These are phyloP conservation scores for Nepenthes alata DNA, from an alignment of 179 eudicot species.

Conservation along the genomic window DNA sequence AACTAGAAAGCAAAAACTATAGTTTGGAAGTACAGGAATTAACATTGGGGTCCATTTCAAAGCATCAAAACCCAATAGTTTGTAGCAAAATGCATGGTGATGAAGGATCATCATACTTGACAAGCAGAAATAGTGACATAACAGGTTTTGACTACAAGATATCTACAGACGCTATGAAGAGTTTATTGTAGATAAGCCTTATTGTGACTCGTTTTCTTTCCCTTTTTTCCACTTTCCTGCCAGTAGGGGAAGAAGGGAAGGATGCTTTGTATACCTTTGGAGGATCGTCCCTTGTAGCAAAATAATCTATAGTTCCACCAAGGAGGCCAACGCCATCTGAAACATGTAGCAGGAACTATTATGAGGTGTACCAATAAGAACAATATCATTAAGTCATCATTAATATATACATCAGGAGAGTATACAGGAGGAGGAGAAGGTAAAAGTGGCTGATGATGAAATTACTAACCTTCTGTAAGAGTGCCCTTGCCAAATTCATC, in stretches of 20 bases:
- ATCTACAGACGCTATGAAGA: too few species aligned
- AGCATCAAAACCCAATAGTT: too few species aligned
- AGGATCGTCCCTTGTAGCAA: slow-evolving; percentile 48
- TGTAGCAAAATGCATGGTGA: too few species aligned
- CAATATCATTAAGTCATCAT: not conserved
- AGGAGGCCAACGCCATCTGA: slow-evolving; percentile 97
- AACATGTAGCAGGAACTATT: slow-evolving; percentile 16
- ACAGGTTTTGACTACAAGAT: too few species aligned
- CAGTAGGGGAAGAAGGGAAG: not conserved
- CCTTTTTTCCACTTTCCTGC: not conserved
- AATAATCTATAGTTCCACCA: slow-evolving; percentile 81
- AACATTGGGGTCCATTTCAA: too few species aligned
- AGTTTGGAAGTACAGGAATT: too few species aligned
- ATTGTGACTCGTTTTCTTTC: too few species aligned
- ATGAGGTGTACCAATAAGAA: slow-evolving; percentile 2
- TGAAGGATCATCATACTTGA: too few species aligned
- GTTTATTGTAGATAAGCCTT: too few species aligned
- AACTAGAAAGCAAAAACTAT: too few species aligned
- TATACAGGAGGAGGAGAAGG: not conserved
- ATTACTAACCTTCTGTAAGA: slow-evolving; percentile 73
- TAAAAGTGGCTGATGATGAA: not conserved
- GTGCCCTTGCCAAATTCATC: slow-evolving; percentile 99
- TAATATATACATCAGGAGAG: slow-evolving; percentile 1
- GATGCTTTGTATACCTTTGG: slow-evolving; percentile 57
- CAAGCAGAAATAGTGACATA: too few species aligned